Evolutionary conservation across 2,329 filamentous ascomycete species (phyloP), one percentile per base, ranked within the genome.

Genomic region (Pseudofabraea citricarpa): DNA sequence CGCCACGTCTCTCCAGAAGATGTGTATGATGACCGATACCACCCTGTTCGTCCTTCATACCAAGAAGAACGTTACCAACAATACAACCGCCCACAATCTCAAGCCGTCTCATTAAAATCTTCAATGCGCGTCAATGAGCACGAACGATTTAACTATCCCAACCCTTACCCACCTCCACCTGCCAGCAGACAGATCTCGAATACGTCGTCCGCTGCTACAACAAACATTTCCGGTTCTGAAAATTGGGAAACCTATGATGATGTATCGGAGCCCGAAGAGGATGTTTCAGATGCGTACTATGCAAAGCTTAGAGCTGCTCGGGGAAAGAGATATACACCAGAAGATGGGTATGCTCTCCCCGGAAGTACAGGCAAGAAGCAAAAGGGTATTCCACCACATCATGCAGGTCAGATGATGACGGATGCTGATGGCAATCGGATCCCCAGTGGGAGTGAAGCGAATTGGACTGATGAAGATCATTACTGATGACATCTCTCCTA

Each of bases 171-270:
- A 29, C 38, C 48, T 18, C 54, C 56, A 16, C 55, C 58, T 35
- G 46, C 55, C 19, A 73, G 69, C 48, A 73, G 88, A 37, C 87
- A 91, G 55, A 82, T 85, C 13, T 88, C 84, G 6, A 81, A 81
- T 52, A 83, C 84, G 1, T 21, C 35, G 2, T 50, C 87, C 2
- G 69, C 70, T 2, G 67, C 71, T 18, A 69, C 69, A n/a, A 88
- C 85, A 1, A 75, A 74, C 18, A 74, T 86, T 20, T 89, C 87
- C 5, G 88, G 87, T 1, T 95, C 88, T 3, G 91, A 97, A 66
- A 97, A 97, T 63, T 97, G 91, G 91, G 91, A 97, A 66, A 95
- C 90, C 8, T 97, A 93, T 57, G 90, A 93, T 55, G 88, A 95
- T 62, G 81, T 77, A 52, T 89, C 85, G 48, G 84, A 89, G 57